A percentile compares a stretch with the other conserved stretches of the same genome.
These are phyloP conservation scores for Kalmusia sp. DNA, from an alignment of 2,329 filamentous ascomycete genomes.

Conservation along the genomic window DNA sequence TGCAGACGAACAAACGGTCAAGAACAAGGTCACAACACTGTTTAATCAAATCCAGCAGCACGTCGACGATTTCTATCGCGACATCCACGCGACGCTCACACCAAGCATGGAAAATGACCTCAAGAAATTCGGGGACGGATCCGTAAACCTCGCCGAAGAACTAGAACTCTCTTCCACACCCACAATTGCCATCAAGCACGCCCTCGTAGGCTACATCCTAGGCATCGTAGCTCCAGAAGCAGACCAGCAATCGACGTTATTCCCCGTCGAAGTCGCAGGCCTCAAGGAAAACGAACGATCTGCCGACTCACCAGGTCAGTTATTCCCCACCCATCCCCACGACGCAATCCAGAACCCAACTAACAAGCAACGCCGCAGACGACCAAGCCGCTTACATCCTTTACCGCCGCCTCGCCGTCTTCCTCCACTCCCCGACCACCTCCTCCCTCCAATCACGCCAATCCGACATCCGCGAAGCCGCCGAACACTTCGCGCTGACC, in stretches of 20 bases:
- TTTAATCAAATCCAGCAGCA: conserved; percentile 37
- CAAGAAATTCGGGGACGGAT: conserved; percentile 29
- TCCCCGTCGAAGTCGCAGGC: conserved; percentile 31
- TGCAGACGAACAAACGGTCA: conserved; percentile 30
- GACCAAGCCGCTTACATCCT: conserved; percentile 28
- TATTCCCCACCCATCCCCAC: background rate
- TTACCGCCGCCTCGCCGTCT: conserved; percentile 35
- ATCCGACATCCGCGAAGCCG: conserved; percentile 39
- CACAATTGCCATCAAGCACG: conserved; percentile 39
- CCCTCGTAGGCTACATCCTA: conserved; percentile 34
- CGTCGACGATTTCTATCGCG: conserved; percentile 42
- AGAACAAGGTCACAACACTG: conserved; percentile 25
- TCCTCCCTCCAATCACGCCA: conserved; percentile 10
- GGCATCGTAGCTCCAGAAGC: conserved; percentile 25
- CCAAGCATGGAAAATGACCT: conserved; percentile 40
- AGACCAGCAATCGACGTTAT: conserved; percentile 24
- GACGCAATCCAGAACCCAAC: background rate
- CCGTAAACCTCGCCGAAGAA: conserved; percentile 31
- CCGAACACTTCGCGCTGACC: conserved; percentile 41
- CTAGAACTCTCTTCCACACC: conserved; percentile 32
- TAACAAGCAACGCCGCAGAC: conserved; percentile 13
- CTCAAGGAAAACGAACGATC: conserved; percentile 14
- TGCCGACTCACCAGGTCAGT: conserved; percentile 11
- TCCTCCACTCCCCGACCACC: conserved; percentile 28
- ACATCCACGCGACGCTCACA: conserved; percentile 42